Evolutionary conservation across 2,329 filamentous ascomycete genomes (phyloP).

Genomic region (Sporothrix brasiliensis): DNA sequence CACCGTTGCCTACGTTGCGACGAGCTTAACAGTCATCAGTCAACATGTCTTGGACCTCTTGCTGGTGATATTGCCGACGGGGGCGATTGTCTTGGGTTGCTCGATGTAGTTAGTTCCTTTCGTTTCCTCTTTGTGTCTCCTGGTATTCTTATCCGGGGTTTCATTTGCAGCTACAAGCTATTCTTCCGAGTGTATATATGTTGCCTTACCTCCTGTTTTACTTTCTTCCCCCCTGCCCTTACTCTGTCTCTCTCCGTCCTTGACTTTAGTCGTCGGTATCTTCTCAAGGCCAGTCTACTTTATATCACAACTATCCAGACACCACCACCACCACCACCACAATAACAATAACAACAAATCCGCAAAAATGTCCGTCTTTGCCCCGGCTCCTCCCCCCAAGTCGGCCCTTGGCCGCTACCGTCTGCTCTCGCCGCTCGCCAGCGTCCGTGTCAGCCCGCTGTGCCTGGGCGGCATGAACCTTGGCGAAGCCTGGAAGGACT

Average conservation of each 20-base stretch:
- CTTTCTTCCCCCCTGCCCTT: neutral
- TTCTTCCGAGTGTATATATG: constrained; percentile 12
- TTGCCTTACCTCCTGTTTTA: neutral
- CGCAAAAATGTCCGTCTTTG: constrained; percentile 40
- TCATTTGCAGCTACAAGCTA: neutral
- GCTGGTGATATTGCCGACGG: too few relatives aligned
- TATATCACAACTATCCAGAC: neutral
- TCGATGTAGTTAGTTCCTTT: neutral
- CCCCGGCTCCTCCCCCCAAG: constrained; percentile 54
- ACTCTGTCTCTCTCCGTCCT: neutral
- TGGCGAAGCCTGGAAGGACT: constrained; percentile 58
- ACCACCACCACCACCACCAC: neutral
- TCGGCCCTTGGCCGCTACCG: constrained; percentile 67
- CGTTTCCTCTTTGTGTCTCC: neutral
- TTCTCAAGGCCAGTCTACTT: neutral
- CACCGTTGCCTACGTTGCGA: neutral
- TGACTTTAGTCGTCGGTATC: neutral
- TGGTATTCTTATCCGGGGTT: neutral
- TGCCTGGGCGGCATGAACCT: constrained; percentile 69
- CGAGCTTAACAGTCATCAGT: too few relatives aligned
- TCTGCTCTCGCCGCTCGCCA: constrained; percentile 66
- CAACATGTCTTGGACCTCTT: too few relatives aligned
- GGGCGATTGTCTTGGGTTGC: neutral
- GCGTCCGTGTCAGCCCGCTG: constrained; percentile 67
- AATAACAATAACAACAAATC: neutral